Evolutionary conservation across 257 asterid genomes (phyloP).

Genomic region (Ajuga chamaepitys): DNA sequence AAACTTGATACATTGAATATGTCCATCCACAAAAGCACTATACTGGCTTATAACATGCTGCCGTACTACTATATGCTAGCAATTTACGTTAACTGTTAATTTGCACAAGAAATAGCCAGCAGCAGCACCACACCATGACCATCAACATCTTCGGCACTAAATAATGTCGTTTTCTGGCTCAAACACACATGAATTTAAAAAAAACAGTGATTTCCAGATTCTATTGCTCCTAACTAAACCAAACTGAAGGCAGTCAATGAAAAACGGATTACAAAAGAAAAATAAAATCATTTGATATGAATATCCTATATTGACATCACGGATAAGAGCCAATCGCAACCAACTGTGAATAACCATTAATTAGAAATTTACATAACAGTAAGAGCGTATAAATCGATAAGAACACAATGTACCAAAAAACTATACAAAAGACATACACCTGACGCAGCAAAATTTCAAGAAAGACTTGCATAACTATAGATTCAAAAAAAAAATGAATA

Average conservation of each 20-base stretch:
- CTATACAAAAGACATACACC: too few relatives aligned
- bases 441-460: too few relatives aligned
- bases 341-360: too few relatives aligned
- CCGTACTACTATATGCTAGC: neutral
- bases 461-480: too few relatives aligned
- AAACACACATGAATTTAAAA: neutral
- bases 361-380: too few relatives aligned
- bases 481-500: too few relatives aligned
- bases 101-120: slow-evolving; percentile 1
- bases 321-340: slow-evolving; percentile 5
- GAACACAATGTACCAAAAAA: too few relatives aligned
- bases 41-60: neutral
- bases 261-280: neutral
- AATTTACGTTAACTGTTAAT: neutral
- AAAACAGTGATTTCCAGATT: neutral
- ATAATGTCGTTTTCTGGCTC: slow-evolving; percentile 1
- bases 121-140: slow-evolving; percentile 7
- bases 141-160: neutral
- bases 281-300: too few relatives aligned
- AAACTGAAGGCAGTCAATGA: slow-evolving; percentile 3
- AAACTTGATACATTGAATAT: neutral
- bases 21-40: neutral
- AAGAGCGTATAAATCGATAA: too few relatives aligned
- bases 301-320: neutral
- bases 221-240: neutral